Conservation (phyloP, 768 basidiomycete genomes). For the Gymnopilus junonius region DNA sequence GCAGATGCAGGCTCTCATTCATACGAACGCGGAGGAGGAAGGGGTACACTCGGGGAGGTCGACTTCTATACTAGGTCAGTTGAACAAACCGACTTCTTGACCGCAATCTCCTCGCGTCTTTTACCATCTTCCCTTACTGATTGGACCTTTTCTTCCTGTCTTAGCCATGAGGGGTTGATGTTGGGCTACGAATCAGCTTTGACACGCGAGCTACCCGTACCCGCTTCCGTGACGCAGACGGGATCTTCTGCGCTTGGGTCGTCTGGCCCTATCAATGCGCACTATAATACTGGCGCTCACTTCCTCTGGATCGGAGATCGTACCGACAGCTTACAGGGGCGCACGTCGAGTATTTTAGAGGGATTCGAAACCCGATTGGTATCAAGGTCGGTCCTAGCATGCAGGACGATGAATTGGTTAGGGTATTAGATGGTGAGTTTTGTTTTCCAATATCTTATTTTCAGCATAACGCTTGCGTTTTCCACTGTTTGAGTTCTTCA, state of each 20-base stretch:
- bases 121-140: background rate
- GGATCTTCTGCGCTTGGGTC: slow-evolving; percentile 5
- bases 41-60: slow-evolving; percentile 80
- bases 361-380: slow-evolving; percentile 92
- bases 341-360: slow-evolving; percentile 94
- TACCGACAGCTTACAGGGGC: slow-evolving; percentile 92
- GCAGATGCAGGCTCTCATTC: slow-evolving; percentile 50
- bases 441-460: background rate
- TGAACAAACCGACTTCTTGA: background rate
- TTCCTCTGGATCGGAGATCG: slow-evolving; percentile 98
- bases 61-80: slow-evolving; percentile 90
- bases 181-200: slow-evolving; percentile 92
- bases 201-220: slow-evolving; percentile 68
- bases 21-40: slow-evolving; percentile 75
- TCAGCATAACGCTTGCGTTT: too few relatives aligned
- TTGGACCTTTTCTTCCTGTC: background rate
- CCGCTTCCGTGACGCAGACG: slow-evolving; percentile 22
- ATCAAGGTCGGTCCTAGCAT: slow-evolving; percentile 96
- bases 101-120: background rate
- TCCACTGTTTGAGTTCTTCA: too few relatives aligned
- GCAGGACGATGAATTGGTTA: slow-evolving; percentile 74
- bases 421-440: slow-evolving; percentile 75
- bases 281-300: slow-evolving; percentile 92
- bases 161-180: slow-evolving; percentile 91
- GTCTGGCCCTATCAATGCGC: slow-evolving; percentile 38